Evolutionary conservation across 2,329 filamentous ascomycete species (phyloP).

Genomic region (Arthrobotrys megalospora): DNA sequence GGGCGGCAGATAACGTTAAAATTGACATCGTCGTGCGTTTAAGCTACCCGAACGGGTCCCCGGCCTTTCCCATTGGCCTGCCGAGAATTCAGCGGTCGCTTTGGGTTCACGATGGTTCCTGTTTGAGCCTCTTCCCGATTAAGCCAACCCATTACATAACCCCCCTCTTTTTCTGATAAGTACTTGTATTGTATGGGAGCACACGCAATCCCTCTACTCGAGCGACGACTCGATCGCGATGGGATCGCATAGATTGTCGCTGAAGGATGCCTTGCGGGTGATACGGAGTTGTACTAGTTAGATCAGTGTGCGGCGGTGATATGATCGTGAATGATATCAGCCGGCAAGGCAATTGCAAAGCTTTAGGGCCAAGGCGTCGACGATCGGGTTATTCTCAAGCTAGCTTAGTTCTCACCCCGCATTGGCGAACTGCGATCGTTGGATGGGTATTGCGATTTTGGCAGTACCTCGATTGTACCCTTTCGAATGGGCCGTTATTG

Average conservation of each 20-base stretch:
- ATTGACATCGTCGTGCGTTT: slow-evolving; percentile 59
- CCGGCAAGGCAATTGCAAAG: background rate
- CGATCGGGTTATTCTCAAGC: slow-evolving; percentile 7
- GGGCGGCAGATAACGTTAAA: slow-evolving; percentile 53
- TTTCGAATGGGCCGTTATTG: background rate
- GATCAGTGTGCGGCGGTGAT: background rate
- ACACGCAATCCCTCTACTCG: background rate
- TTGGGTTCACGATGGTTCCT: slow-evolving; percentile 25
- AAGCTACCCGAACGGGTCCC: slow-evolving; percentile 39
- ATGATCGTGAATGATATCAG: slow-evolving; percentile 20
- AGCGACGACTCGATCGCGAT: background rate
- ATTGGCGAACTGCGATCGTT: slow-evolving; percentile 14
- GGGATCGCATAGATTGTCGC: slow-evolving; percentile 11
- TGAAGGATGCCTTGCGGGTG: slow-evolving; percentile 17
- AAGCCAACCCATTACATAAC: slow-evolving; percentile 16
- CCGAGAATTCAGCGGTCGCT: background rate
- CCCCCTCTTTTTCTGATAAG: no score
- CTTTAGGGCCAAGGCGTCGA: slow-evolving; percentile 4
- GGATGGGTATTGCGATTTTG: slow-evolving; percentile 3
- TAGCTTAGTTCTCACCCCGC: slow-evolving; percentile 12
- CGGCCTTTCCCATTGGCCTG: slow-evolving; percentile 28
- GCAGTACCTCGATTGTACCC: background rate
- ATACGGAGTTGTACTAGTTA: slow-evolving; percentile 7
- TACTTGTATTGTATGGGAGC: no score
- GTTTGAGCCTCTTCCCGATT: slow-evolving; percentile 31